phyloP scores from a whole-genome alignment of 2,329 filamentous ascomycete genomes.

The Chaetomiaceae sp. region DNA sequence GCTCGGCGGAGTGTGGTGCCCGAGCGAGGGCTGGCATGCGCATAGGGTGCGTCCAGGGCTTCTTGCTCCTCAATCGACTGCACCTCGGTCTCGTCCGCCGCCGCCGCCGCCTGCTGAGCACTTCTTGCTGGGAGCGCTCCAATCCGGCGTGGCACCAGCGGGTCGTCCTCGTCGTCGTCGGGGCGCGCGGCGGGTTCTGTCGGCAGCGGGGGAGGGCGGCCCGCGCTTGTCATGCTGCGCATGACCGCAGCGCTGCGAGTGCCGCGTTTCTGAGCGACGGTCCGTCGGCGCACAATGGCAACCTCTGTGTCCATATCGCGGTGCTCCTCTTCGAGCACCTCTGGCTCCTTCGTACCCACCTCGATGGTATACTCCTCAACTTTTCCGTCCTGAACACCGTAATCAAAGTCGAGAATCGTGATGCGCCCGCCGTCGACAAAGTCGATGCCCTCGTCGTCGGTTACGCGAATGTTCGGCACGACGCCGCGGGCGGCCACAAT shows the following conservation, averaged over 20 bases:
- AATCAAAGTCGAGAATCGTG: constrained; percentile 68
- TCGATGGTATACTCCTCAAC: constrained; percentile 61
- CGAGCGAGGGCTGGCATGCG: constrained; percentile 65
- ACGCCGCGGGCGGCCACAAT: constrained; percentile 69
- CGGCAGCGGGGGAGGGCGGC: constrained; percentile 30
- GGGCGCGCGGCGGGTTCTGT: constrained; percentile 16
- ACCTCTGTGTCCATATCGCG: constrained; percentile 72
- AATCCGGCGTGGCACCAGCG: constrained; percentile 46
- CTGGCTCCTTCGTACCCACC: constrained; percentile 63
- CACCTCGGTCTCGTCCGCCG: constrained; percentile 37
- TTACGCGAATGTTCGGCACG: constrained; percentile 47
- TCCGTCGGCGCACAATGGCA: constrained; percentile 68
- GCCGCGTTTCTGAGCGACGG: constrained; percentile 57
- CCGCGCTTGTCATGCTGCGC: constrained; percentile 42
- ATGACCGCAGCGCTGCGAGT: constrained; percentile 42
- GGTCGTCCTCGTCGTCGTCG: constrained; percentile 43
- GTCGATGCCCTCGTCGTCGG: constrained; percentile 65
- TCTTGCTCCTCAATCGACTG: constrained; percentile 51
- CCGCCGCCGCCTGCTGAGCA: constrained; percentile 10
- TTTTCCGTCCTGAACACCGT: constrained; percentile 49
- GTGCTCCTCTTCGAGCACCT: constrained; percentile 65
- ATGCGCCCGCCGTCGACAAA: constrained; percentile 75
- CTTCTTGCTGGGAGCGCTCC: constrained; percentile 28
- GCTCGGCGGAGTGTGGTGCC: constrained; percentile 64
- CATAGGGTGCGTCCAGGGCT: constrained; percentile 64